phyloP scores from a whole-genome alignment of 495 filamentous ascomycete genomes.

The Talaromyces proteolyticus region DNA sequence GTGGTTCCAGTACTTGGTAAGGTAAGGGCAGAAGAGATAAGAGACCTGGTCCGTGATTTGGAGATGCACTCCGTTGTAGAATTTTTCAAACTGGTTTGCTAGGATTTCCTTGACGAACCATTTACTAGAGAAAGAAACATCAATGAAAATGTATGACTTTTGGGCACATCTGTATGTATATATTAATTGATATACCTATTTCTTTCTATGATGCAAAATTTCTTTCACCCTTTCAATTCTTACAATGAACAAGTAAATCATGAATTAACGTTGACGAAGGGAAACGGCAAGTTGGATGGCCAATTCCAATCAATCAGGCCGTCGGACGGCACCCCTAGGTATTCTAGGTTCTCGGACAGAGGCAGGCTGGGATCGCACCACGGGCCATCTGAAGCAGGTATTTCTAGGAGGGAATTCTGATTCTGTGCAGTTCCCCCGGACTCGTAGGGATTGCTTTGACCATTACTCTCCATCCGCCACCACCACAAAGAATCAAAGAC shows the following conservation, averaged over 20 bases:
- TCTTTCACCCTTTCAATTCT: not conserved
- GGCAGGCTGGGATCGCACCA: not conserved
- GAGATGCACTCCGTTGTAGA: constrained; percentile 1
- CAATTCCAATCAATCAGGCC: not conserved
- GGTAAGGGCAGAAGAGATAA: not conserved
- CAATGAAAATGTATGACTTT: not conserved
- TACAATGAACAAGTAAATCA: no score
- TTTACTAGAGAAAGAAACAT: not conserved
- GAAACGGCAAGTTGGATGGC: not conserved
- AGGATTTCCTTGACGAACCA: not conserved
- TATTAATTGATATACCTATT: not conserved
- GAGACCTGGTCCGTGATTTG: constrained; percentile 1
- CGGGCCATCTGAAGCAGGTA: not conserved
- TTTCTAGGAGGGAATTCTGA: not conserved
- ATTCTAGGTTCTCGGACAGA: not conserved
- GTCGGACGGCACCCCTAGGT: not conserved
- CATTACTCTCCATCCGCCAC: constrained; percentile 1
- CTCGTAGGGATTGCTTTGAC: not conserved
- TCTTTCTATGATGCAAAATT: no score
- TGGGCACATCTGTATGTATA: not conserved
- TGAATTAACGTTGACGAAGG: constrained; percentile 1
- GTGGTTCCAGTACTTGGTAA: not conserved
- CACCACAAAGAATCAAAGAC: constrained; percentile 1
- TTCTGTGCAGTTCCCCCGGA: not conserved
- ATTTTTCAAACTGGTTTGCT: not conserved